Evolutionary conservation across 768 basidiomycete species (phyloP).

Genomic region (Dictyophora rubrovolvata): DNA sequence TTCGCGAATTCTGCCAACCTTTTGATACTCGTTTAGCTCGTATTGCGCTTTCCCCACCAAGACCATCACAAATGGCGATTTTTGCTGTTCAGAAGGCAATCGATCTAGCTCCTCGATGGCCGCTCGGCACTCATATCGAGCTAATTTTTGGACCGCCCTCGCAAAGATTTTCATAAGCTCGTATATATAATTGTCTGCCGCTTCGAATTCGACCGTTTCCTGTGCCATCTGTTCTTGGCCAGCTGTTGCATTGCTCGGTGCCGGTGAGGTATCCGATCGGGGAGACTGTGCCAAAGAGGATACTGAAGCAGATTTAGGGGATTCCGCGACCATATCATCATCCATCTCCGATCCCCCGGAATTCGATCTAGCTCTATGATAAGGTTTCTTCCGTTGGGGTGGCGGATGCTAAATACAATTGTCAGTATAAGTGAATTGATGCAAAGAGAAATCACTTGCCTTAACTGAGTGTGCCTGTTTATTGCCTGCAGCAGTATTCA

Average conservation of each 20-base stretch:
- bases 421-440: not conserved
- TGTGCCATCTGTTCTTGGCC: slow-evolving; percentile 63
- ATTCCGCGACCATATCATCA: slow-evolving; percentile 35
- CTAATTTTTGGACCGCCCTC: slow-evolving; percentile 61
- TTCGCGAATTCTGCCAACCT: slow-evolving; percentile 42
- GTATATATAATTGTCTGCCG: slow-evolving; percentile 79
- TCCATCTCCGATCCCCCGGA: slow-evolving; percentile 56
- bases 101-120: slow-evolving; percentile 70
- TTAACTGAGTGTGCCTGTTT: slow-evolving; percentile 45
- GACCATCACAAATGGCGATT: slow-evolving; percentile 67
- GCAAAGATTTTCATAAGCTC: slow-evolving; percentile 76
- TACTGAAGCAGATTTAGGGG: slow-evolving; percentile 45
- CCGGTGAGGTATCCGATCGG: slow-evolving; percentile 52
- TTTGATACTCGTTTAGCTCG: slow-evolving; percentile 79
- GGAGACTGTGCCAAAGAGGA: slow-evolving; percentile 51
- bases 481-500: slow-evolving; percentile 36
- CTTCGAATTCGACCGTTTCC: slow-evolving; percentile 57
- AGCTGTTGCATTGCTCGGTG: slow-evolving; percentile 52
- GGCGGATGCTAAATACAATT: slow-evolving; percentile 19
- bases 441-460: slow-evolving; percentile 27
- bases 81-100: slow-evolving; percentile 64
- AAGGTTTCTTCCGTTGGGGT: slow-evolving; percentile 42
- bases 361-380: slow-evolving; percentile 47
- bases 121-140: slow-evolving; percentile 63
- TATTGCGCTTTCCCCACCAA: slow-evolving; percentile 84